Conservation (phyloP, 371 early-diverging fungal genomes). For the Haplosporangium sp. region DNA sequence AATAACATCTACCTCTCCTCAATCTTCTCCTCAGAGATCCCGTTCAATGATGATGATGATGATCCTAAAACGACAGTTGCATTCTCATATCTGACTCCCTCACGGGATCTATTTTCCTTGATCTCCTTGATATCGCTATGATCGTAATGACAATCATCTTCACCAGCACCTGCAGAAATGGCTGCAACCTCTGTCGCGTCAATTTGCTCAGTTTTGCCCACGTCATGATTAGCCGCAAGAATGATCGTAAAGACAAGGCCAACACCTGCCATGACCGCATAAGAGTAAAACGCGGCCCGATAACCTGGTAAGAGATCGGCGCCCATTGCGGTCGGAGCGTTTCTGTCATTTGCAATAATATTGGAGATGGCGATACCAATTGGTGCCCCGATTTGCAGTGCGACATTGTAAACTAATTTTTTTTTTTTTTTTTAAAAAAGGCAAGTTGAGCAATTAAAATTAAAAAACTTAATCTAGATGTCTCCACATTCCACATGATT, state of each 20-base stretch:
- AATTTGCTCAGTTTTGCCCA: constrained; percentile 1
- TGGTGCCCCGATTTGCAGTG: constrained; percentile 31
- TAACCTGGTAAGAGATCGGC: constrained; percentile 23
- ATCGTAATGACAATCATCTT: not conserved
- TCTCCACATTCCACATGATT: too few species aligned
- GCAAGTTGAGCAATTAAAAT: not conserved
- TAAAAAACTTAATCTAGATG: not conserved
- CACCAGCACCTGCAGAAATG: not conserved
- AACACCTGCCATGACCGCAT: constrained; percentile 28
- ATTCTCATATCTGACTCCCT: not conserved
- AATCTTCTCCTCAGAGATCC: not conserved
- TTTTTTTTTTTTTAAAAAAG: not conserved
- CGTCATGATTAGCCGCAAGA: constrained; percentile 30
- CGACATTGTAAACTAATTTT: constrained; percentile 28
- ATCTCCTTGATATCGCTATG: not conserved
- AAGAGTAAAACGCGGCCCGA: constrained; percentile 24
- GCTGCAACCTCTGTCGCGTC: not conserved
- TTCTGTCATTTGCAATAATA: constrained; percentile 28
- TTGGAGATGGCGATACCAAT: constrained; percentile 44
- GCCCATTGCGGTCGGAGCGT: constrained; percentile 13
- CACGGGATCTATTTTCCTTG: not conserved
- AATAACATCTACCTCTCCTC: not conserved
- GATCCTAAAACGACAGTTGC: not conserved
- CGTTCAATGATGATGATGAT: not conserved
- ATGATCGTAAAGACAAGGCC: constrained; percentile 29